Base-by-base conservation (phyloP, 2,329 filamentous ascomycete genomes). In the Fusarium sp. region DNA sequence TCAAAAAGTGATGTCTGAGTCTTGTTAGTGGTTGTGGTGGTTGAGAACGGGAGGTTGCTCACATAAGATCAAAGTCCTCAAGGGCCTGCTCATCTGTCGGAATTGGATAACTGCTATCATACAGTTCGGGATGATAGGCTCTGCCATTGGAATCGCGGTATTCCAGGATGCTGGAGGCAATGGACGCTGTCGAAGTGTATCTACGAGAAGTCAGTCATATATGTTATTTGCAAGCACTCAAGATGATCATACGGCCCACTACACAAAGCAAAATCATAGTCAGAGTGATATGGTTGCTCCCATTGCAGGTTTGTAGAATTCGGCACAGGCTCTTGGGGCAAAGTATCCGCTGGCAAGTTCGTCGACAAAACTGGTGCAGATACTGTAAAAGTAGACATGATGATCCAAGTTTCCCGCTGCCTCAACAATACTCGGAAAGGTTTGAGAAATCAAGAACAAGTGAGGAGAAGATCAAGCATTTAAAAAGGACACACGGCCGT, bases 141-240 rank as follows among this genome's bases (percentile, higher is more conserved):
- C 61, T 28, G 4, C 61, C 61, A 8, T 64, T 62, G 11, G 48
- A 62, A n/a, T 56, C 56, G 14, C 61, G 61, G n/a, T 64, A 57
- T 11, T 64, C 42, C 6, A 63, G 12, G 11, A 64, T 57, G 11
- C 61, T 64, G 1, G 51, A 62, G 2, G 52, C 26, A 14, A 57
- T 42, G 14, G 61, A 62, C 20, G 52, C 47, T 1, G 52, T 58
- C 11, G 59, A 63, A 4, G 47, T 49, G 17, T 39, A 15, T 11
- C 57, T 63, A 11, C 1, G n/a, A 21, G 5, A 39, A 2, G 11
- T 55, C 14, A 45, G 36, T 6, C 7, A 19, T 6, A 2, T 7
- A 30, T 36, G 7, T 23, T 6, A 12, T 17, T 8, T 0, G 10
- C 7, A 7, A 36, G 7, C 9, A 2, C 4, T 15, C 11, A 2